phyloP scores from a whole-genome alignment of 305 asterid genomes.

The Ajuga reptans region DNA sequence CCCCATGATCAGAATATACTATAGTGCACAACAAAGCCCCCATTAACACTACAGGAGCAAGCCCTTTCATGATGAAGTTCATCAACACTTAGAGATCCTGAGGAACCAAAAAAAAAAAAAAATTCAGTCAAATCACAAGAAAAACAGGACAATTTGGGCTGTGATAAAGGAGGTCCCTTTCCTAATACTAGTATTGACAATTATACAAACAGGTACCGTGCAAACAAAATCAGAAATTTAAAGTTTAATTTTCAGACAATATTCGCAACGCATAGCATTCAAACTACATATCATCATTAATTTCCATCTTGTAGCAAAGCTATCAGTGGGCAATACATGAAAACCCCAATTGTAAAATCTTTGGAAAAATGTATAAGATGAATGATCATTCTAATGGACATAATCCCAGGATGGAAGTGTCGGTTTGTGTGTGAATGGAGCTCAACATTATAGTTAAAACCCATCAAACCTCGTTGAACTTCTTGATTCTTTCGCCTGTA shows the following conservation, averaged over 20 bases:
- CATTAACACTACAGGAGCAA: slow-evolving; percentile 14
- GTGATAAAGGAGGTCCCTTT: not conserved
- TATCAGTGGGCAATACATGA: not conserved
- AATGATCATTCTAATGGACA: not conserved
- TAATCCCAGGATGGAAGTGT: not conserved
- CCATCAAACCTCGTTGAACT: not conserved
- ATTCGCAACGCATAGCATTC: not conserved
- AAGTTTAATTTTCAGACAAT: not conserved
- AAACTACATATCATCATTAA: not conserved
- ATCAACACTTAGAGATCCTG: slow-evolving; percentile 18
- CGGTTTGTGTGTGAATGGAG: not conserved
- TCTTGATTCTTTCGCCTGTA: not conserved
- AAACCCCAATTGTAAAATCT: not conserved
- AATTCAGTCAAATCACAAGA: not conserved
- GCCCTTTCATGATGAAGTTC: slow-evolving; percentile 26
- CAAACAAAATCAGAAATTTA: not conserved
- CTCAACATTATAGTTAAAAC: not conserved
- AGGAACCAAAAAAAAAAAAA: not conserved
- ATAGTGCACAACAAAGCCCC: slow-evolving; percentile 23
- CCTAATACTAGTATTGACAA: not conserved
- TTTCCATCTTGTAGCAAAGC: not conserved
- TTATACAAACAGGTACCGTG: slow-evolving; percentile 22
- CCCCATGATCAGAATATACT: slow-evolving; percentile 29
- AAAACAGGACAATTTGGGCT: not conserved
- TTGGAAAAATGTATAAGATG: not conserved